Evolutionary conservation across 1,284 basidiomycete genomes (phyloP).

Genomic region (Melampsora americana): DNA sequence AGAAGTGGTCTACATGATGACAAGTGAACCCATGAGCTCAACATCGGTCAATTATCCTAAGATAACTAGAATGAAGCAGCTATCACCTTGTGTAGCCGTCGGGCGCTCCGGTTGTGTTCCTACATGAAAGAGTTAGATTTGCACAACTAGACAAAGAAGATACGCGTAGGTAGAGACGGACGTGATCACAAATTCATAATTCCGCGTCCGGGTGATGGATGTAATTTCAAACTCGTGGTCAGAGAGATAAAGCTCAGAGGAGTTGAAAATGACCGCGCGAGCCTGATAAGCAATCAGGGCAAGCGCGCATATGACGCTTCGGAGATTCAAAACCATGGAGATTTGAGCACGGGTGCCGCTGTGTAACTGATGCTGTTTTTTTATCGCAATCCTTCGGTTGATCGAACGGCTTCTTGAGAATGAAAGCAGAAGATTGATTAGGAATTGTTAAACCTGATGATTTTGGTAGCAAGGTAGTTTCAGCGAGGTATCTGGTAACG

Average conservation of each 20-base stretch:
- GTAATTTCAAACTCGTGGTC: conserved; percentile 39
- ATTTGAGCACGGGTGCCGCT: background rate
- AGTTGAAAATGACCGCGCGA: conserved; percentile 25
- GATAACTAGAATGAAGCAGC: background rate
- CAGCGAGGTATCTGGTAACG: no score
- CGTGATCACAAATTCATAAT: conserved; percentile 35
- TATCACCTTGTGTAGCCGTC: conserved; percentile 37
- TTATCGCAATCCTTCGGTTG: no score
- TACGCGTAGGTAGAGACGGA: background rate
- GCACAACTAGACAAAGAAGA: background rate
- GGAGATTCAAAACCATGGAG: background rate
- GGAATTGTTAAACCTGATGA: no score
- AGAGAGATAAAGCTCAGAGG: conserved; percentile 40
- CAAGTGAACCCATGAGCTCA: background rate
- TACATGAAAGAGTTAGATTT: background rate
- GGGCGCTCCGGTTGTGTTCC: conserved; percentile 30
- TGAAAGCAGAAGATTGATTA: no score
- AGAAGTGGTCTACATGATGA: conserved; percentile 55
- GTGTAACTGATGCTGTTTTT: no score
- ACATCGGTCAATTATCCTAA: background rate
- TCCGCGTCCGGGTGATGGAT: conserved; percentile 14
- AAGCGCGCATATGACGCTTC: background rate
- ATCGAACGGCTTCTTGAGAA: no score
- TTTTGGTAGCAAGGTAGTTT: no score
- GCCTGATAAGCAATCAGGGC: background rate